Conservation (phyloP, 2,329 filamentous ascomycete species). For the Microdochium nivale region DNA sequence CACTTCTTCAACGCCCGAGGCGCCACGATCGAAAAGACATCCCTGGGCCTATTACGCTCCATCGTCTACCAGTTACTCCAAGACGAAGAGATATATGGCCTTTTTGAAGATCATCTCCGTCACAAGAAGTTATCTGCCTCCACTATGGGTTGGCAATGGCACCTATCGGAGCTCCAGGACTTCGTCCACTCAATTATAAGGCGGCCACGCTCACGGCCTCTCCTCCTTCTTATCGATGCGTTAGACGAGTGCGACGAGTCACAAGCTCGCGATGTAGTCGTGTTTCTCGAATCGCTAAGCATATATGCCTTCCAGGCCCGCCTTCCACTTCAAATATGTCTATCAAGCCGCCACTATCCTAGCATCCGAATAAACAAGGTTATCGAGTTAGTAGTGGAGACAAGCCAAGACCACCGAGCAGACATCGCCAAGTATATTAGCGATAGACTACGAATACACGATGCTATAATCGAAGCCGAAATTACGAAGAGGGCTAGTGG, state of each 20-base stretch:
- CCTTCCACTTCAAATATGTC: conserved; percentile 13
- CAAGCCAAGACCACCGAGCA: conserved; percentile 13
- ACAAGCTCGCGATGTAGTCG: conserved; percentile 19
- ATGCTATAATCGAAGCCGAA: neutral
- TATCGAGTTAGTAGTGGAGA: conserved; percentile 15
- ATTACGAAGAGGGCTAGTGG: conserved; percentile 1
- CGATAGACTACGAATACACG: conserved; percentile 6
- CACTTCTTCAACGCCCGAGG: conserved; percentile 15
- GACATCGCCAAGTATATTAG: conserved; percentile 7
- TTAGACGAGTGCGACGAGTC: conserved; percentile 23
- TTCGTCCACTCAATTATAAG: neutral
- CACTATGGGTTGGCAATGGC: neutral
- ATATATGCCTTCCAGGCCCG: conserved; percentile 5
- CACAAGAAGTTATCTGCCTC: conserved; percentile 2
- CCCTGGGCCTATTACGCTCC: conserved; percentile 10
- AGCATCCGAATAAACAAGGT: conserved; percentile 16
- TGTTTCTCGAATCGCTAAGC: conserved; percentile 17
- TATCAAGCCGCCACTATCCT: conserved; percentile 23
- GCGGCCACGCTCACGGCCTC: neutral
- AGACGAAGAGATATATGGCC: neutral
- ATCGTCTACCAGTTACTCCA: conserved; percentile 10
- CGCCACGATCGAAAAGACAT: conserved; percentile 9
- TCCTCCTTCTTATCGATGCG: conserved; percentile 18
- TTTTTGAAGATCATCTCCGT: conserved; percentile 3
- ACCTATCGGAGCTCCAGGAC: neutral